These are phyloP conservation scores for Eremothecium coryli DNA, from an alignment of 1,139 yeast genomes.

Conservation along the genomic window DNA sequence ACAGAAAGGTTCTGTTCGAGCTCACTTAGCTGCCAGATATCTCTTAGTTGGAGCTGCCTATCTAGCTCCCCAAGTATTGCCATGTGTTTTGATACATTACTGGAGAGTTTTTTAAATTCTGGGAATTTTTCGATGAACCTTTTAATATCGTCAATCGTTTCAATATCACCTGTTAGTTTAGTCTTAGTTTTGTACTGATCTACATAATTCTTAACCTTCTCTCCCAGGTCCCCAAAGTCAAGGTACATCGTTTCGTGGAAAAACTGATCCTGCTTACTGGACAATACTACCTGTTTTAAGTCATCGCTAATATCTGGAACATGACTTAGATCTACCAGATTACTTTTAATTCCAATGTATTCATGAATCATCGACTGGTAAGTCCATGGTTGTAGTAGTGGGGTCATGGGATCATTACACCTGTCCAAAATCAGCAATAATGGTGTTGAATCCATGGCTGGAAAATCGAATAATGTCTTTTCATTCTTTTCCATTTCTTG, in stretches of 20 bases:
- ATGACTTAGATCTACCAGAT: slow-evolving; percentile 58
- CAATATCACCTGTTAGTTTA: slow-evolving; percentile 59
- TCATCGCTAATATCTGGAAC: slow-evolving; percentile 36
- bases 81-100: slow-evolving; percentile 90
- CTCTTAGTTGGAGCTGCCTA: slow-evolving; percentile 46
- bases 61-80: slow-evolving; percentile 81
- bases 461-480: slow-evolving; percentile 57
- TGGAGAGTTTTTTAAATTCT: slow-evolving; percentile 77
- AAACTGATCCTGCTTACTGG: slow-evolving; percentile 64
- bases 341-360: slow-evolving; percentile 68
- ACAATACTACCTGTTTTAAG: slow-evolving; percentile 50
- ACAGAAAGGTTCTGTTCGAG: slow-evolving; percentile 79
- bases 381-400: slow-evolving; percentile 91
- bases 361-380: slow-evolving; percentile 98
- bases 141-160: slow-evolving; percentile 80
- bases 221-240: slow-evolving; percentile 93
- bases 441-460: slow-evolving; percentile 59
- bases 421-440: slow-evolving; percentile 73
- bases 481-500: slow-evolving; percentile 50
- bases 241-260: slow-evolving; percentile 72
- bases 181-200: slow-evolving; percentile 75
- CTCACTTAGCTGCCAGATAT: slow-evolving; percentile 82
- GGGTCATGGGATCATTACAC: slow-evolving; percentile 84
- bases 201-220: slow-evolving; percentile 76
- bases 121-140: slow-evolving; percentile 87